phyloP scores from a whole-genome alignment of 805 yeast genomes.

The Zygosaccharomyces lentus region DNA sequence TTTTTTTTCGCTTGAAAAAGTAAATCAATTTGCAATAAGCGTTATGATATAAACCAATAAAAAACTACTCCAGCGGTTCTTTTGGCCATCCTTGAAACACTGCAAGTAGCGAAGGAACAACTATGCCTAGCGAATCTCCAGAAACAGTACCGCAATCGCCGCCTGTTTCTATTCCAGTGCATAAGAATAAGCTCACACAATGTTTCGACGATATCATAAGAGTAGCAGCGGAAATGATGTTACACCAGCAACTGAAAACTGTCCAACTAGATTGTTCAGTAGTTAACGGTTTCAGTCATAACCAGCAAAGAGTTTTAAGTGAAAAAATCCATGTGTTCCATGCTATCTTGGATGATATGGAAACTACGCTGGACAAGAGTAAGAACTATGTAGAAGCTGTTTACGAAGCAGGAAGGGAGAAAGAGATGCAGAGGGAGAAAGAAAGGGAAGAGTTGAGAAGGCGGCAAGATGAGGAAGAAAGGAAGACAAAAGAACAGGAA shows the following conservation, averaged over 20 bases:
- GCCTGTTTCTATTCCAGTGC: slow-evolving; percentile 3
- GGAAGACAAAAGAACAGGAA: slow-evolving; percentile 13
- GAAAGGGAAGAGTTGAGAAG: slow-evolving; percentile 29
- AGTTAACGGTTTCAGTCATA: slow-evolving; percentile 25
- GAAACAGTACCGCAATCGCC: slow-evolving; percentile 1
- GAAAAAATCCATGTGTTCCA: slow-evolving; percentile 31
- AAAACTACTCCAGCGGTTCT: neutral
- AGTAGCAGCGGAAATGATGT: slow-evolving; percentile 34
- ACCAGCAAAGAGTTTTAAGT: slow-evolving; percentile 25
- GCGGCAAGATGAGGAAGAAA: slow-evolving; percentile 30
- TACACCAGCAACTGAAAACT: slow-evolving; percentile 35
- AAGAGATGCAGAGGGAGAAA: slow-evolving; percentile 31
- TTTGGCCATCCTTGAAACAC: neutral
- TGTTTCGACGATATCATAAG: slow-evolving; percentile 34
- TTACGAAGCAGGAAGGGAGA: slow-evolving; percentile 29
- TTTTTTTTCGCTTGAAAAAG: neutral
- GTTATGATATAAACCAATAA: neutral
- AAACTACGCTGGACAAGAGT: slow-evolving; percentile 27
- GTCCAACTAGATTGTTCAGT: slow-evolving; percentile 29
- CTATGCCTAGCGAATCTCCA: slow-evolving; percentile 4
- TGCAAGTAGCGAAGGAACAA: neutral
- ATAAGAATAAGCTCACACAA: slow-evolving; percentile 29
- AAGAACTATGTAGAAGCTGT: slow-evolving; percentile 29
- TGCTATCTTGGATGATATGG: slow-evolving; percentile 31
- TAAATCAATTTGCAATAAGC: neutral